Conservation (phyloP, 2,329 filamentous ascomycete species). For the Calonectria ilicicola region DNA sequence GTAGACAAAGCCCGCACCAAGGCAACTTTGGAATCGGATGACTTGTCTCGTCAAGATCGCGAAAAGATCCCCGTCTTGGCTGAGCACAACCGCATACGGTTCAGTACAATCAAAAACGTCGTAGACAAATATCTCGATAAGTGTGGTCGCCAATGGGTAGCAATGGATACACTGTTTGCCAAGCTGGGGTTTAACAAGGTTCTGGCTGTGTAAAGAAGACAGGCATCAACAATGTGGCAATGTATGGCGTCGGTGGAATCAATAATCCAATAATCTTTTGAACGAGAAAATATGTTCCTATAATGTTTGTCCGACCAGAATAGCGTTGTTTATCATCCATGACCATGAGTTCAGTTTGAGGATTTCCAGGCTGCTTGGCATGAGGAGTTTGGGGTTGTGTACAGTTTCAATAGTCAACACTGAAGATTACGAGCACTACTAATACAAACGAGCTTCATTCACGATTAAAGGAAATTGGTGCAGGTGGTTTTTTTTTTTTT, state of each 20-base stretch:
- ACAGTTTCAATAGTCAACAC: not conserved
- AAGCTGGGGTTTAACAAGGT: slow-evolving; percentile 68
- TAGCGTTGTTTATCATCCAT: not conserved
- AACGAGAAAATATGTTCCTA: not conserved
- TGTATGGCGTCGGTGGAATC: slow-evolving; percentile 32
- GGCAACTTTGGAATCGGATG: slow-evolving; percentile 60
- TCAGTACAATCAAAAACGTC: slow-evolving; percentile 79
- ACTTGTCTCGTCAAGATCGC: slow-evolving; percentile 64
- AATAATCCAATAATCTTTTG: slow-evolving; percentile 3
- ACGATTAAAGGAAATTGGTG: not conserved
- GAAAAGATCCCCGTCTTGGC: slow-evolving; percentile 78
- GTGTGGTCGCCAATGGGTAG: slow-evolving; percentile 92
- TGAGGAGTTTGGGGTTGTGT: not conserved
- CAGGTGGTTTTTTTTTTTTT: too few relatives aligned
- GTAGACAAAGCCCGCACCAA: slow-evolving; percentile 80
- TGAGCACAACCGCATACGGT: slow-evolving; percentile 85
- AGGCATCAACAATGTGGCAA: not conserved
- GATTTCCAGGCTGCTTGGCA: not conserved
- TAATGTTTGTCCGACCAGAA: not conserved
- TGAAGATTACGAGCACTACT: too few relatives aligned
- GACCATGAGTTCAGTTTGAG: not conserved
- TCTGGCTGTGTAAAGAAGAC: slow-evolving; percentile 12
- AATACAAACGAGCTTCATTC: not conserved
- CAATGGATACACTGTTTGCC: slow-evolving; percentile 89
- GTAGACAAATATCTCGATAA: slow-evolving; percentile 89